Evolutionary conservation across 2,329 filamentous ascomycete species (phyloP).

Genomic region (Aureobasidium sp.): DNA sequence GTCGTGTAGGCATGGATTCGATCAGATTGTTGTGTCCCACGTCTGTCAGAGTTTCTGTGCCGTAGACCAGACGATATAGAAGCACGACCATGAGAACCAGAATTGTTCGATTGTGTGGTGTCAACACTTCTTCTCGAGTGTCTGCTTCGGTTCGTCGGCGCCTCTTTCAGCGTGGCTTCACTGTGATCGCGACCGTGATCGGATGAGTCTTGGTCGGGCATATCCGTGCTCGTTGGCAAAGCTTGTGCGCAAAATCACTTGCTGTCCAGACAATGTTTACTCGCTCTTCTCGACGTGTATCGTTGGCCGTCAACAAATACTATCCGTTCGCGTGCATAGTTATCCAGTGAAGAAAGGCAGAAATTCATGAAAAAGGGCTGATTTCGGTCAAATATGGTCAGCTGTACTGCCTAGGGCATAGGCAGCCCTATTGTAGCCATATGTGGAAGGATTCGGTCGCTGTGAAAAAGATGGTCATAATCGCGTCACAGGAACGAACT

Average conservation of each 20-base stretch:
- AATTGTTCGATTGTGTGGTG: not conserved
- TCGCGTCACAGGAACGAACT: not conserved
- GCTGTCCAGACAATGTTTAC: not conserved
- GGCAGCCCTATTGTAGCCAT: not conserved
- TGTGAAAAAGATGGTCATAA: not conserved
- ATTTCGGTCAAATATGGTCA: not conserved
- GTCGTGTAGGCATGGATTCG: not conserved
- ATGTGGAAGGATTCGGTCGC: not conserved
- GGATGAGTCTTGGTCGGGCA: not conserved
- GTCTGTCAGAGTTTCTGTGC: not conserved
- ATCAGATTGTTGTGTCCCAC: not conserved
- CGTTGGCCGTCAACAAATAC: not conserved
- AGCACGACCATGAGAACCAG: not conserved
- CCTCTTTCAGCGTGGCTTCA: not conserved
- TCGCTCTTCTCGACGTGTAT: not conserved
- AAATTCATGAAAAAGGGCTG: not conserved
- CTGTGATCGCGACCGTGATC: not conserved
- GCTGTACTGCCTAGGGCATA: too few relatives aligned
- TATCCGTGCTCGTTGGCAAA: not conserved
- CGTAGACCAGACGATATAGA: not conserved
- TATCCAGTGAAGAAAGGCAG: not conserved
- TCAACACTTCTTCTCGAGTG: not conserved
- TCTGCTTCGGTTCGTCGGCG: not conserved
- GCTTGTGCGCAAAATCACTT: not conserved
- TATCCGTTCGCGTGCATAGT: not conserved